Base-by-base conservation (phyloP, 2,329 filamentous ascomycete species). In the Lachnellula subtilissima region DNA sequence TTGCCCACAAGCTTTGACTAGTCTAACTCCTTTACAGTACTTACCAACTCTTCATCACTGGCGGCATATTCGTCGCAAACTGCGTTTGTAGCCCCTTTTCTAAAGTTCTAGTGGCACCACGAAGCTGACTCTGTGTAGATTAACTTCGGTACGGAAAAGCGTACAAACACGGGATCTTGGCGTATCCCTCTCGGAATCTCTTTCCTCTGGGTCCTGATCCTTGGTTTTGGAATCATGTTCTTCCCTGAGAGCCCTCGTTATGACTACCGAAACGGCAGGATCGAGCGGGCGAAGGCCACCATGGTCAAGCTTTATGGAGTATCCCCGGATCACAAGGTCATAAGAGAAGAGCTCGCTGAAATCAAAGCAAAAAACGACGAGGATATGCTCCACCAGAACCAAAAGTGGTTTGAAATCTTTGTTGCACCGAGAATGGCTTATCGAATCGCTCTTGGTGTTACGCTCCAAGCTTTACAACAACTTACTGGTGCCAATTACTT, bases 1-100 rank as follows among this genome's bases (percentile, higher is more conserved):
- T 22, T 15, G 6, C 12, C 3, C 12, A 25, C 1, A 40, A 28
- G 15, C 23, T 39, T 32, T 32, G 28, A 11, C 42, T 23, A 7
- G 25, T 22, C 36, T 54, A 15, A 59, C 12, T 1, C 23, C 14
- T n/a, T 12, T 48, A 77, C 43, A 61, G 80, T 6, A 82, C 78
- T 12, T 89, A 88, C 71, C 86, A 89, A 70, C 78, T 89, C 9
- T 83, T 87, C 73, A 87, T 89, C 67, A 89, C 85, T 1, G 73
- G 88, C 17, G 86, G 86, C 15, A 87, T 89, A 59, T 79, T 83
- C 42, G 65, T 79, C 39, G 74, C 78, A 53, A 80, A 80, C 61
- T 70, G 76, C 50, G 50, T 53, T 36, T 36, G 50, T 37, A 32
- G 14, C 46, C 9, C 17, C 11, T 28, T 48, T 25, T 6, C 25